Evolutionary conservation across 768 basidiomycete genomes (phyloP).

Genomic region (Podaxis sp.): DNA sequence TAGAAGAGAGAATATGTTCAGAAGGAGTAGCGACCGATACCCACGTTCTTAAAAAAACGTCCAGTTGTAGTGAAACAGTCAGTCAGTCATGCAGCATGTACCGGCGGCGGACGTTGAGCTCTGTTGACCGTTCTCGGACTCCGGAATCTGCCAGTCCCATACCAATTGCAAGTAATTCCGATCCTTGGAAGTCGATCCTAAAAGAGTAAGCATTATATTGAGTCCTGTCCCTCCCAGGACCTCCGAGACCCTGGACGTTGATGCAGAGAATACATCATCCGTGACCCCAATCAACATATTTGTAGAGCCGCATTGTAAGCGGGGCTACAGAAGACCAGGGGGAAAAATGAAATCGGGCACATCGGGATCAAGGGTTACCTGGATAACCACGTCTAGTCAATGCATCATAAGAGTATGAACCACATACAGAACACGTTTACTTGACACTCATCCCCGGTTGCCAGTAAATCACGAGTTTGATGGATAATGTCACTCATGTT

Average conservation of each 20-base stretch:
- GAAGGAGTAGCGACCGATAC: background rate
- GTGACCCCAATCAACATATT: too few relatives aligned
- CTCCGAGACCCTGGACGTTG: too few relatives aligned
- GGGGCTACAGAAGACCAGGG: background rate
- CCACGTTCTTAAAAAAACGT: background rate
- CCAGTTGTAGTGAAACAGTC: background rate
- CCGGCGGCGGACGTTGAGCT: background rate
- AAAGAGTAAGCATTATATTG: too few relatives aligned
- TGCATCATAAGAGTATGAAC: background rate
- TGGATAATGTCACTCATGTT: too few relatives aligned
- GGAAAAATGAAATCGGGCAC: slow-evolving; percentile 12
- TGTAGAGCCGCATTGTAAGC: background rate
- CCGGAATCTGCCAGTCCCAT: too few relatives aligned
- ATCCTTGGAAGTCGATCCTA: too few relatives aligned
- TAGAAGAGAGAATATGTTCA: background rate
- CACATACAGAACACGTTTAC: background rate
- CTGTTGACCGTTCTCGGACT: too few relatives aligned
- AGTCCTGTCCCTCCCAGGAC: too few relatives aligned
- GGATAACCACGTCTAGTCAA: background rate
- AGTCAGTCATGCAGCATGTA: background rate
- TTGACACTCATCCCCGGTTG: too few relatives aligned
- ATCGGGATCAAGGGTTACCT: slow-evolving; percentile 7
- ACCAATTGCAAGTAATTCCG: too few relatives aligned
- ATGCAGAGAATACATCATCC: too few relatives aligned
- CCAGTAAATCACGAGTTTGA: too few relatives aligned